Conservation (phyloP, 1,139 yeast species). For the Zygoascus hellenicus region DNA sequence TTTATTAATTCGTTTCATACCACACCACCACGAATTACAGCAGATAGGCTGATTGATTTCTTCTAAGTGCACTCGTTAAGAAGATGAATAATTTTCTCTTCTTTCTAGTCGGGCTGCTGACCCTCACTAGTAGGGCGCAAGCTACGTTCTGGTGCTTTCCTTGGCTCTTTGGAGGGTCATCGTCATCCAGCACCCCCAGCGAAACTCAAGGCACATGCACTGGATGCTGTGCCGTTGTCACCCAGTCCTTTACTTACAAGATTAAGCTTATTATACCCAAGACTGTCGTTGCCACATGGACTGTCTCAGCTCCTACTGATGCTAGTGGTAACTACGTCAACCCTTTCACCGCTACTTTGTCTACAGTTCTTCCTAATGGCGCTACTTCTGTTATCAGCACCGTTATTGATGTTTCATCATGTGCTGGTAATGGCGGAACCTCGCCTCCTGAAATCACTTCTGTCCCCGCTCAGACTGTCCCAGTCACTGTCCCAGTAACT, state of each 20-base stretch:
- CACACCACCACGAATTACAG: too few relatives aligned
- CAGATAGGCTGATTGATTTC: too few relatives aligned
- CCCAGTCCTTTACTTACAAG: slow-evolving; percentile 20
- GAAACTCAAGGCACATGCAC: slow-evolving; percentile 8
- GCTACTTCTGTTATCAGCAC: slow-evolving; percentile 17
- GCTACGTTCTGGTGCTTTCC: slow-evolving; percentile 10
- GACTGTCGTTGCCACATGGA: slow-evolving; percentile 24
- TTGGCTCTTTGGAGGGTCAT: background rate
- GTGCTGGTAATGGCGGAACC: slow-evolving; percentile 13
- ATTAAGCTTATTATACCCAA: slow-evolving; percentile 18
- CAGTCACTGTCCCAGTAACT: slow-evolving; percentile 5
- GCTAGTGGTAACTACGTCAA: slow-evolving; percentile 21
- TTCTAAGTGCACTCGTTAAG: slow-evolving; percentile 1
- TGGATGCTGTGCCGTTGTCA: slow-evolving; percentile 28
- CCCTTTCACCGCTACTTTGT: slow-evolving; percentile 27
- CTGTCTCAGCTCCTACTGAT: slow-evolving; percentile 26
- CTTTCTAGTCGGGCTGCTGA: slow-evolving; percentile 16
- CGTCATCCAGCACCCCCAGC: background rate
- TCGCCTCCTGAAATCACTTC: slow-evolving; percentile 3
- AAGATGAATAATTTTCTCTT: slow-evolving; percentile 13
- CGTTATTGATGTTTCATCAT: slow-evolving; percentile 17
- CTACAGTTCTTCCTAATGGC: slow-evolving; percentile 24
- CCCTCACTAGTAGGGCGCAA: slow-evolving; percentile 9
- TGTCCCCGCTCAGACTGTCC: slow-evolving; percentile 4
- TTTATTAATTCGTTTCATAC: too few relatives aligned